A percentile compares a stretch with the other conserved stretches of the same genome.
Evolutionary conservation across 140 eudicot species (phyloP).

Genomic region (Senecio squalidus): DNA sequence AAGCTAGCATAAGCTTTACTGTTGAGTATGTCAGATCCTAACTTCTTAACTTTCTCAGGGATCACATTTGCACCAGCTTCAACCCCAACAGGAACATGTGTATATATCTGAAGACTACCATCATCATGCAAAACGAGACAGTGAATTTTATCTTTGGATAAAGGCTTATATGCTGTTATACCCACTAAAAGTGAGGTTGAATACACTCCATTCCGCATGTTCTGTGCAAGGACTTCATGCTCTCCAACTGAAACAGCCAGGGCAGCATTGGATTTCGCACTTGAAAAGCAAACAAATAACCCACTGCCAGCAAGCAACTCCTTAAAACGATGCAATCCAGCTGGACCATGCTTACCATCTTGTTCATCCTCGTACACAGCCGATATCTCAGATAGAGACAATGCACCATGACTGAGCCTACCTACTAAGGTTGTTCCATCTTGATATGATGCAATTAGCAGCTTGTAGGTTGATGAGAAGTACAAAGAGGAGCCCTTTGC

Average conservation of each 20-base stretch:
- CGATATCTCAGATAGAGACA: conserved; percentile 62
- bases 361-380: conserved; percentile 76
- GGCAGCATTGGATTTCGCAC: conserved; percentile 75
- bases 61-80: conserved; percentile 55
- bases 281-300: conserved; percentile 84
- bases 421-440: conserved; percentile 86
- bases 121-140: conserved; percentile 96
- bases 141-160: conserved; percentile 92
- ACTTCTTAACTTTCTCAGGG: conserved; percentile 81
- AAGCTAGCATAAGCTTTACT: conserved; percentile 89
- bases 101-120: conserved; percentile 97
- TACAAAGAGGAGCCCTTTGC: conserved; percentile 80
- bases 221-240: conserved; percentile 76
- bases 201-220: conserved; percentile 79
- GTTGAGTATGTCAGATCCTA: conserved; percentile 80
- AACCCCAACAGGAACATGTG: conserved; percentile 78
- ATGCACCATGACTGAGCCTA: conserved; percentile 60
- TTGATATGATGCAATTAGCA: conserved; percentile 79
- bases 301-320: conserved; percentile 87
- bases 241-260: conserved; percentile 71
- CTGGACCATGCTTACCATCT: conserved; percentile 64
- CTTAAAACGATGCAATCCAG: conserved; percentile 90
- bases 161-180: conserved; percentile 81
- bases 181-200: conserved; percentile 92
- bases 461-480: conserved; percentile 74